These are phyloP conservation scores for Paraconiothyrium brasiliense DNA, from an alignment of 2,329 filamentous ascomycete genomes.

Conservation along the genomic window DNA sequence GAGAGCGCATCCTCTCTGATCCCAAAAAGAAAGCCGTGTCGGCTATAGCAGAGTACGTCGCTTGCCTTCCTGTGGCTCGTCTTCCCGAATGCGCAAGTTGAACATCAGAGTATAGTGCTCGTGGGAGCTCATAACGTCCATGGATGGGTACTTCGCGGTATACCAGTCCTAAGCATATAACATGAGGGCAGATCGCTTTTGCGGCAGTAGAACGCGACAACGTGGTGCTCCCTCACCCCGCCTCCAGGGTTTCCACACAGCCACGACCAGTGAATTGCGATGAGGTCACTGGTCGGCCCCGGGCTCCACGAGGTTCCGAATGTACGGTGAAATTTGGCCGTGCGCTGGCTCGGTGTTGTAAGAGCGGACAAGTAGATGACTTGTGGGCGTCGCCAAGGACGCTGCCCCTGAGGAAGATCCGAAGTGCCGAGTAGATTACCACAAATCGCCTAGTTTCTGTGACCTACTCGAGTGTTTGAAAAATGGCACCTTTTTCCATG, in stretches of 20 bases:
- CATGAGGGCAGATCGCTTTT: background rate
- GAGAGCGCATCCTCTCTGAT: background rate
- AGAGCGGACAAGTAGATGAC: background rate
- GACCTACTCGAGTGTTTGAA: too few relatives aligned
- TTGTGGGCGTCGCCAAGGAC: conserved; percentile 3
- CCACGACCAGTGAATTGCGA: background rate
- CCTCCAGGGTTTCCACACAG: background rate
- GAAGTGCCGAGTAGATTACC: background rate
- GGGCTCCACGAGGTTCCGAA: background rate
- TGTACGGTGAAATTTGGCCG: background rate
- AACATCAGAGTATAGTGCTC: background rate
- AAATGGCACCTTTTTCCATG: too few relatives aligned
- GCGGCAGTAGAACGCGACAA: background rate
- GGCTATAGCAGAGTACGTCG: background rate
- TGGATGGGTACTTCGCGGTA: background rate
- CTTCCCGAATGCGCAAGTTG: background rate
- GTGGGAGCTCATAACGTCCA: background rate
- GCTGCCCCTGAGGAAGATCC: background rate
- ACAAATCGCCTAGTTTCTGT: background rate
- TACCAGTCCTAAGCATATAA: background rate
- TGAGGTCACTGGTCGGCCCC: background rate
- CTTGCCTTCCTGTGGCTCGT: background rate
- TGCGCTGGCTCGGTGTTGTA: background rate
- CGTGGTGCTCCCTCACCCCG: background rate
- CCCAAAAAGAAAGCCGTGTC: background rate